Evolutionary conservation across 768 basidiomycete genomes (phyloP).

Genomic region (Daedaleopsis sinensis): DNA sequence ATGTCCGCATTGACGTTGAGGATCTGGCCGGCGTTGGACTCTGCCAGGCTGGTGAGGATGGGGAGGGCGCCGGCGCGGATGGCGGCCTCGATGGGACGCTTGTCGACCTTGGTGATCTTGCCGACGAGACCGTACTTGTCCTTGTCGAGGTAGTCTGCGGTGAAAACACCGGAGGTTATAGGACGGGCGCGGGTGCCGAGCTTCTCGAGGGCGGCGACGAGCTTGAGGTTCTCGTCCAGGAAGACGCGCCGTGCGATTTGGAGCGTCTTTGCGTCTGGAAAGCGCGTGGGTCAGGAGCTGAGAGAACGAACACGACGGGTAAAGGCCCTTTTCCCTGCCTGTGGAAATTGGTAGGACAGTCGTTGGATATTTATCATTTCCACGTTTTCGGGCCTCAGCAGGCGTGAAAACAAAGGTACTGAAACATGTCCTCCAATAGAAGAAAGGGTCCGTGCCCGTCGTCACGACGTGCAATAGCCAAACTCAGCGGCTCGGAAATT

Average conservation of each 20-base stretch:
- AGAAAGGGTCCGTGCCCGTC: too few species aligned
- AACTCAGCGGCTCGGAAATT: too few species aligned
- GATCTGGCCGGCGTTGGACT: constrained; percentile 95
- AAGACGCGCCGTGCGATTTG: constrained; percentile 95
- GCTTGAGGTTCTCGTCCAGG: constrained; percentile 94
- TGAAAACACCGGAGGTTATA: constrained; percentile 97
- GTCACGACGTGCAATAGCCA: too few species aligned
- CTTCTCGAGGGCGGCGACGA: constrained; percentile 90
- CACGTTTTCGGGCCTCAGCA: too few species aligned
- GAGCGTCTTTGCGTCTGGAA: constrained; percentile 87
- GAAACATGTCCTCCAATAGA: too few species aligned
- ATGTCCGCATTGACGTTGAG: constrained; percentile 99
- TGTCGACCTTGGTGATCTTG: constrained; percentile 93
- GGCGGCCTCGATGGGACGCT: constrained; percentile 94
- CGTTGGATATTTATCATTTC: too few species aligned
- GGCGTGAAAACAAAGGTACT: too few species aligned
- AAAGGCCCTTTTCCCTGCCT: too few species aligned
- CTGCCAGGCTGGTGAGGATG: constrained; percentile 93
- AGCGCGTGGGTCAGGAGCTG: neutral
- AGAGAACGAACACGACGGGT: too few species aligned
- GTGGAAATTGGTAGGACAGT: too few species aligned
- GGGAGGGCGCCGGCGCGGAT: constrained; percentile 96
- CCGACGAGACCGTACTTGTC: constrained; percentile 96
- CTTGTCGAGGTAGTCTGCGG: constrained; percentile 94
- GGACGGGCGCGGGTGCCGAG: constrained; percentile 97